phyloP scores from a whole-genome alignment of 2,329 filamentous ascomycete species.

The Paradendryphiella salina region DNA sequence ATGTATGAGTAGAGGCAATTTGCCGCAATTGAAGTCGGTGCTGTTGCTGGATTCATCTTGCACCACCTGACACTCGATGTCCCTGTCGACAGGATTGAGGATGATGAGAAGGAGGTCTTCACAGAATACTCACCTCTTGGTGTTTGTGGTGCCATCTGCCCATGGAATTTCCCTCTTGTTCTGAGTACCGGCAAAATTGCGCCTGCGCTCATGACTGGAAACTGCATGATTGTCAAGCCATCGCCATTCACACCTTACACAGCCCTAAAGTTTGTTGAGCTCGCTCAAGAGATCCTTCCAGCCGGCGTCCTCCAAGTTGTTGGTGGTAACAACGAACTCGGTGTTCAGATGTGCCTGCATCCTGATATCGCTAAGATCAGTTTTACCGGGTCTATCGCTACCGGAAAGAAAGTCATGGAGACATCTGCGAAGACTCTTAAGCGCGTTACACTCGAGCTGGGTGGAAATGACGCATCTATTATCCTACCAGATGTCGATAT shows the following conservation, averaged over 20 bases:
- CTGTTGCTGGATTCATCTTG: constrained; percentile 42
- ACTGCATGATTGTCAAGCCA: constrained; percentile 60
- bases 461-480: constrained; percentile 66
- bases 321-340: constrained; percentile 63
- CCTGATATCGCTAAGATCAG: constrained; percentile 64
- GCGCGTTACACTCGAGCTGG: constrained; percentile 63
- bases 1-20: constrained; percentile 43
- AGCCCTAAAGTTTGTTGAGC: constrained; percentile 62
- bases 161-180: constrained; percentile 59
- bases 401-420: constrained; percentile 64
- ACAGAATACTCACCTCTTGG: constrained; percentile 54
- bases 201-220: constrained; percentile 61
- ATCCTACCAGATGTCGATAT: constrained; percentile 62
- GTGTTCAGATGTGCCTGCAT: constrained; percentile 62
- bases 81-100: constrained; percentile 48
- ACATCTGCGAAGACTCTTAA: constrained; percentile 62
- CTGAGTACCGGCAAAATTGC: constrained; percentile 59
- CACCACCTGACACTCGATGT: constrained; percentile 44
- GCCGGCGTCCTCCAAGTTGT: constrained; percentile 65
- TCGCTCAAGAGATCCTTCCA: constrained; percentile 62
- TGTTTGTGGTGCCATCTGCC: constrained; percentile 48
- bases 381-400: constrained; percentile 65
- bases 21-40: constrained; percentile 48
- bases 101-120: constrained; percentile 53
- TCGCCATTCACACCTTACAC: constrained; percentile 62